Evolutionary conservation across 352 stramenopile species (phyloP).

Genomic region (Thalassiosira pacifica): DNA sequence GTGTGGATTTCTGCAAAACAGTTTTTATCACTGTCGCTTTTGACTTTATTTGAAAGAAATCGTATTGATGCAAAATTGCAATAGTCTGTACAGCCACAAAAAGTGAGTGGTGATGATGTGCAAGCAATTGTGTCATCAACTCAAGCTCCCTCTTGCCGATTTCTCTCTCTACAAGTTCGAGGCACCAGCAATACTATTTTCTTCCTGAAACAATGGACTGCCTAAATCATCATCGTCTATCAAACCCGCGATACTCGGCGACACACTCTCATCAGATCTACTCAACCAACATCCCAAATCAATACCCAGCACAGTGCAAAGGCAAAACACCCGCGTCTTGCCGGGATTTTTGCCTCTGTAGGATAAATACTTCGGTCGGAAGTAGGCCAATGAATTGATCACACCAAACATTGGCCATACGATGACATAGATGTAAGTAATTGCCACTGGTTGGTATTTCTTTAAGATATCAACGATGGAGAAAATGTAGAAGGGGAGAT

Average conservation of each 20-base stretch:
- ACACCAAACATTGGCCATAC: neutral
- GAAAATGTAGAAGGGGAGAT: slow-evolving; percentile 3
- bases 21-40: too few species aligned
- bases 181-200: too few species aligned
- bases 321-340: neutral
- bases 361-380: slow-evolving; percentile 2
- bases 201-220: neutral
- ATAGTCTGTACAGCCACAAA: too few species aligned
- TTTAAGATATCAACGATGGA: neutral
- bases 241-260: neutral
- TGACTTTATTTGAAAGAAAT: too few species aligned
- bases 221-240: neutral
- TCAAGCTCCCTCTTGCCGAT: too few species aligned
- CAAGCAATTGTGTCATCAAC: too few species aligned
- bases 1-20: too few species aligned
- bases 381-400: neutral
- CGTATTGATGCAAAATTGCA: too few species aligned
- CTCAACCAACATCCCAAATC: neutral
- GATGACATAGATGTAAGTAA: neutral
- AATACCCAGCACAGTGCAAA: neutral
- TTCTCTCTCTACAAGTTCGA: too few species aligned
- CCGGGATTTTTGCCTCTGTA: neutral
- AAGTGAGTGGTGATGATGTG: too few species aligned
- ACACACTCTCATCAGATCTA: neutral
- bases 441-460: neutral